A percentile compares a stretch with the other conserved stretches of the same genome.
Evolutionary conservation across 1,284 basidiomycete genomes (phyloP).

Genomic region (Leccinum angustisporum): DNA sequence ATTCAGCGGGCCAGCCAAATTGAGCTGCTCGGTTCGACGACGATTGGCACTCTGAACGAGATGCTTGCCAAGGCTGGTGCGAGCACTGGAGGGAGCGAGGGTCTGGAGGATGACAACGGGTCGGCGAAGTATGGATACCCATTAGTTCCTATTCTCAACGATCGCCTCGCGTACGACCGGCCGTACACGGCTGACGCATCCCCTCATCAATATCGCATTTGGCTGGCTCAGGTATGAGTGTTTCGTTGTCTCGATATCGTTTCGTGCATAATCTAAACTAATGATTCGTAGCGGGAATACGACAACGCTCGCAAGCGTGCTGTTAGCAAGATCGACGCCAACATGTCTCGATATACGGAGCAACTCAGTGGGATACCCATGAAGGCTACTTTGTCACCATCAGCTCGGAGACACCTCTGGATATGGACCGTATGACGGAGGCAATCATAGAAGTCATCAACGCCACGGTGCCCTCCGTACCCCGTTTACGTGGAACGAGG

Average conservation of each 20-base stretch:
- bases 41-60: slow-evolving; percentile 25
- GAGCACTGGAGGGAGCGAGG: slow-evolving; percentile 4
- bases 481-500: slow-evolving; percentile 28
- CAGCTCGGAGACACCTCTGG: slow-evolving; percentile 21
- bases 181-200: slow-evolving; percentile 32
- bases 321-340: slow-evolving; percentile 22
- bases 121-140: no score
- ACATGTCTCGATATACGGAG: slow-evolving; percentile 29
- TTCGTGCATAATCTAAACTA: neutral
- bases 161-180: slow-evolving; percentile 31
- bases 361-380: slow-evolving; percentile 33
- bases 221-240: slow-evolving; percentile 30
- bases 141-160: slow-evolving; percentile 30
- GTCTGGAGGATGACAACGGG: slow-evolving; percentile 18
- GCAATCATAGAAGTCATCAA: slow-evolving; percentile 25
- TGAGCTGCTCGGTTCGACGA: slow-evolving; percentile 32
- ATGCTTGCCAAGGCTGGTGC: slow-evolving; percentile 22
- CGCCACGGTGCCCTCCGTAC: slow-evolving; percentile 30
- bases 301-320: slow-evolving; percentile 23
- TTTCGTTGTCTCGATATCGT: neutral
- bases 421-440: slow-evolving; percentile 25
- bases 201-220: slow-evolving; percentile 33
- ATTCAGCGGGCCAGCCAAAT: slow-evolving; percentile 34
- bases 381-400: slow-evolving; percentile 29
- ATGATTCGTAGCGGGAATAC: slow-evolving; percentile 17